Base-by-base conservation (phyloP, 2,329 filamentous ascomycete genomes). In the Byssothecium circinans region DNA sequence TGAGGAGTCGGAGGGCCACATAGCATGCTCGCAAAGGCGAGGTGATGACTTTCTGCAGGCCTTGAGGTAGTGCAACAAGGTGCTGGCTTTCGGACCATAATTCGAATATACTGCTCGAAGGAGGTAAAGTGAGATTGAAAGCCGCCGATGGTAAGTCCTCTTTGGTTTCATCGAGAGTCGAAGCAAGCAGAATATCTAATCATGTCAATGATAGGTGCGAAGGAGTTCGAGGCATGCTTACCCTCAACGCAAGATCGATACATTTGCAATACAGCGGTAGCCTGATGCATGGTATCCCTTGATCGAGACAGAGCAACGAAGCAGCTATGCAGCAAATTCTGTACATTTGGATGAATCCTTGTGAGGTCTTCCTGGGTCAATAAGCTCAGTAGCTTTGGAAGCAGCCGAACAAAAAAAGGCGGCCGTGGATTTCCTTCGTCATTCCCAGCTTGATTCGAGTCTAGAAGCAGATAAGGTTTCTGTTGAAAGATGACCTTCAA, bases 401-500 rank as follows among this genome's bases (percentile, higher is more conserved):
- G 65, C 25, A 85, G 67, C 76, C 78, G 81, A 19, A 80, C 66
- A 50, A 79, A 74, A 19, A 85, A 70, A 5, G 77, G 79, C 4
- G 76, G 75, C 27, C 53, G 55, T 39, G 58, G 52, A 15, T 18
- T 54, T 27, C 53, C 57, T 33, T 73, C 68, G 41, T 74, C 63
- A 20, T 50, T 45, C 11, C 63, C 61, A n/a, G 41, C 45, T 23
- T 65, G 60, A 19, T 58, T 61, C 19, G 50, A 30, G 20, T 54
- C 62, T 17, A 79, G 72, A 22, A 92, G 74, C n/a, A 91, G 81
- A 30, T 78, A 75, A 2, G 88, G 90, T 7, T 86, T 88, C 62
- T 91, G 88, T 53, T 83, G 80, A 54, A 96, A 80, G 2, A 88
- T 88, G 42, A 87, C 80, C 47, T 81, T 81, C 36, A 96, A 78